These are phyloP conservation scores for Aspergillus intermedius DNA, from an alignment of 2,329 filamentous ascomycete genomes.

Conservation along the genomic window DNA sequence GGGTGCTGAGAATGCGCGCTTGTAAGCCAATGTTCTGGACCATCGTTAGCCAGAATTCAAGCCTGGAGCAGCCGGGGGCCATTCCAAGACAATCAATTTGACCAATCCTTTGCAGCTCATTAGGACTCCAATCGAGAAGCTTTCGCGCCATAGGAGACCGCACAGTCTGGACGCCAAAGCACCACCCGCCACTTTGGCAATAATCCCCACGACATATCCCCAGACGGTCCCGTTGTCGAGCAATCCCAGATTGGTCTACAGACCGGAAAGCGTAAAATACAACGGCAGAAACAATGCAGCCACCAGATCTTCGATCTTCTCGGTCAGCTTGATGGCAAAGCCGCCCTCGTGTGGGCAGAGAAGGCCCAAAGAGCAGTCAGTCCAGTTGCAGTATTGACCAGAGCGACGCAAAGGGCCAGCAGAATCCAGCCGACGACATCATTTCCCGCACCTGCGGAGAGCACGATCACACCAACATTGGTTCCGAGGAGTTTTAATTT, in stretches of 20 bases:
- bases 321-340: constrained; percentile 83
- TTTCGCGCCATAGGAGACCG: constrained; percentile 84
- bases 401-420: constrained; percentile 82
- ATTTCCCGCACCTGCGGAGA: constrained; percentile 88
- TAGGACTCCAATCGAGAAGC: constrained; percentile 74
- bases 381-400: constrained; percentile 81
- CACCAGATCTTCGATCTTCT: constrained; percentile 91
- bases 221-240: constrained; percentile 75
- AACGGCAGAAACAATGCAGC: constrained; percentile 77
- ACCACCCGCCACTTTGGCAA: constrained; percentile 77
- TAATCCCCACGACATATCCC: constrained; percentile 82
- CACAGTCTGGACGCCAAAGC: constrained; percentile 68
- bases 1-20: constrained; percentile 69
- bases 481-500: constrained; percentile 81
- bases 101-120: constrained; percentile 98
- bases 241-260: constrained; percentile 81
- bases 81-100: constrained; percentile 85
- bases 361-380: constrained; percentile 75
- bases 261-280: constrained; percentile 86
- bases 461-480: constrained; percentile 76
- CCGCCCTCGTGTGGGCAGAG: constrained; percentile 87
- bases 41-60: neutral
- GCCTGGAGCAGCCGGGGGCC: constrained; percentile 19
- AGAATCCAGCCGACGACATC: constrained; percentile 89
- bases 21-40: constrained; percentile 71